Percentiles rank a stretch among this genome's conserved stretches.
Evolutionary conservation across 2,329 filamentous ascomycete species (phyloP).

Genomic region (Nigrospora oryzae): DNA sequence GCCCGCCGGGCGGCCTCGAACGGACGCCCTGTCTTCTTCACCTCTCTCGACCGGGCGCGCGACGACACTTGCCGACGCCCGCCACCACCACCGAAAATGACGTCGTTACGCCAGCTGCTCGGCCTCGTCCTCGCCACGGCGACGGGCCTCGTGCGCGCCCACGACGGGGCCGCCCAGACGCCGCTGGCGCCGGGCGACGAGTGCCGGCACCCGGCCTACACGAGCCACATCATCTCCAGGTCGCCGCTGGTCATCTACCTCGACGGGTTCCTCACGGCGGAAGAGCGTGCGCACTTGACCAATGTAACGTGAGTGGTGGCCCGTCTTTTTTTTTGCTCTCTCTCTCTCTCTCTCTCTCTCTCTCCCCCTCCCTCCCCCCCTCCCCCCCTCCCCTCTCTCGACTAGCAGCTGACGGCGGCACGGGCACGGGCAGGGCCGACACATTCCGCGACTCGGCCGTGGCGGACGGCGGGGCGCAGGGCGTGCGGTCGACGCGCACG

Average conservation of each 20-base stretch:
- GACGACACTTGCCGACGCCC: background rate
- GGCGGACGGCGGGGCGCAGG: constrained; percentile 23
- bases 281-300: constrained; percentile 25
- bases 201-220: constrained; percentile 23
- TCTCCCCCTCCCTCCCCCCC: too few relatives aligned
- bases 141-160: constrained; percentile 10
- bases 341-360: too few relatives aligned
- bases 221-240: constrained; percentile 22
- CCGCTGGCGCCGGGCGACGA: constrained; percentile 8
- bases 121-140: constrained; percentile 9
- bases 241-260: constrained; percentile 31
- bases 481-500: constrained; percentile 28
- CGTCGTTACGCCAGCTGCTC: constrained; percentile 9
- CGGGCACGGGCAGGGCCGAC: constrained; percentile 20
- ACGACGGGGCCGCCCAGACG: constrained; percentile 12
- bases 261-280: constrained; percentile 23
- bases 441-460: constrained; percentile 35
- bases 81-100: constrained; percentile 5
- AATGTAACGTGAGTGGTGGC: constrained; percentile 19
- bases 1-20: too few relatives aligned
- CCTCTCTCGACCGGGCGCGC: background rate
- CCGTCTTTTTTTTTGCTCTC: too few relatives aligned
- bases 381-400: too few relatives aligned
- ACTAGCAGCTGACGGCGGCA: too few relatives aligned
- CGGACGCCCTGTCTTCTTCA: background rate